Evolutionary conservation across 495 filamentous ascomycete genomes (phyloP).

Genomic region (Aspergillus haitiensis): DNA sequence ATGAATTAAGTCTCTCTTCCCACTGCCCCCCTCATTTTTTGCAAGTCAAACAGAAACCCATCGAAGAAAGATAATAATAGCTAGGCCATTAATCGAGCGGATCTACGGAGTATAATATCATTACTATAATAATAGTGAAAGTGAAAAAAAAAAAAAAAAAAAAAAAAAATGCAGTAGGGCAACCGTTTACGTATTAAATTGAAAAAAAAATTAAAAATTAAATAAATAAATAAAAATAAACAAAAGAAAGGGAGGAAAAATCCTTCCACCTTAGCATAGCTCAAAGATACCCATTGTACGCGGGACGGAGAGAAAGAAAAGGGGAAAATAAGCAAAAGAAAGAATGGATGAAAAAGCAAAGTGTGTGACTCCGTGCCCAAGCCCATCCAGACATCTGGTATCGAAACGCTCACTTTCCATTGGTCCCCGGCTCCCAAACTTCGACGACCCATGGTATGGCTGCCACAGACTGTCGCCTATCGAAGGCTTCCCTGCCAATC

Average conservation of each 20-base stretch:
- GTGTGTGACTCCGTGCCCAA: not conserved
- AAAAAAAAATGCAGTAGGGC: too few relatives aligned
- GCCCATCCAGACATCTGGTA: constrained; percentile 3
- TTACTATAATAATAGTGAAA: not conserved
- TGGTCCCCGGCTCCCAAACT: constrained; percentile 6
- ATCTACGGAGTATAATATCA: not conserved
- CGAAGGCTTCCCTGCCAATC: not conserved
- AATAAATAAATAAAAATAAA: too few relatives aligned
- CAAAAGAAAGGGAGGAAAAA: too few relatives aligned
- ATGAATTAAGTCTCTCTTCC: not conserved
- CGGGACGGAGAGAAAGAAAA: not conserved
- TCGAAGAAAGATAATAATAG: too few relatives aligned
- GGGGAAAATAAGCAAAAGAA: not conserved
- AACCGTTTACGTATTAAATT: too few relatives aligned
- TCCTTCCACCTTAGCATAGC: not conserved
- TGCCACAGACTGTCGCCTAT: constrained; percentile 1
- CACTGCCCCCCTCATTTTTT: too few relatives aligned
- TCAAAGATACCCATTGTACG: not conserved
- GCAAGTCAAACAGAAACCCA: too few relatives aligned
- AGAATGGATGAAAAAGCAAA: not conserved
- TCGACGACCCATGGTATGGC: constrained; percentile 6
- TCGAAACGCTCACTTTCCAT: not conserved
- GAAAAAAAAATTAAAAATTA: too few relatives aligned
- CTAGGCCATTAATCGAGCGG: not conserved
- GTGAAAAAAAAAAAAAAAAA: too few relatives aligned